These are phyloP conservation scores for Hypholoma sublateritium DNA, from an alignment of 768 basidiomycete genomes.

Conservation along the genomic window DNA sequence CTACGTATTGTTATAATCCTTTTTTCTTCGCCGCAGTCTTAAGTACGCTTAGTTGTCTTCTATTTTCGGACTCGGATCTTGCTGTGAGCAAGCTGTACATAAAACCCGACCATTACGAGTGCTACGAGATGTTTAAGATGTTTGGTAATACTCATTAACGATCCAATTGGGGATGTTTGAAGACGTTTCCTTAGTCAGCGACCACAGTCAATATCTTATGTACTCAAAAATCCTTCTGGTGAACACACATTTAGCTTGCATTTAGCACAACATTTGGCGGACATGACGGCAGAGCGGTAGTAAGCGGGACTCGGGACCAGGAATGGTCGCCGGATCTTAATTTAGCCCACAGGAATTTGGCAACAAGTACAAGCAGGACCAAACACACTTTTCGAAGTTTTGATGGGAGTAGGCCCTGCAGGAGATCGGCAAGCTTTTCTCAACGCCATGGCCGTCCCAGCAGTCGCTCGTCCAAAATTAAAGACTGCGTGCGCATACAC, in stretches of 20 bases:
- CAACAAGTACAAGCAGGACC: conserved; percentile 6
- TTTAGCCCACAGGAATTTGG: background rate
- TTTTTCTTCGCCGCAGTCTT: background rate
- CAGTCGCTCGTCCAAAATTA: conserved; percentile 41
- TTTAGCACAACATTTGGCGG: background rate
- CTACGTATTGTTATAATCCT: background rate
- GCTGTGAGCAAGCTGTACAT: background rate
- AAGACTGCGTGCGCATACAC: conserved; percentile 54
- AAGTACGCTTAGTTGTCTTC: background rate
- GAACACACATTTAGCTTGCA: too few species aligned
- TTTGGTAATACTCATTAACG: too few species aligned
- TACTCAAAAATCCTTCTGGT: too few species aligned
- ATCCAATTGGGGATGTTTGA: too few species aligned
- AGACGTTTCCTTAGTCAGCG: too few species aligned
- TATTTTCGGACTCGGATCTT: background rate
- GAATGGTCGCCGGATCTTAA: conserved; percentile 3
- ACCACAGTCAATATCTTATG: too few species aligned
- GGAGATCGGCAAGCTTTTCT: background rate
- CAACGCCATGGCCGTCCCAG: conserved; percentile 31
- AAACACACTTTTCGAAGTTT: conserved; percentile 9
- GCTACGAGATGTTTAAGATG: too few species aligned
- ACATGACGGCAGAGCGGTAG: background rate
- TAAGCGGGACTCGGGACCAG: background rate
- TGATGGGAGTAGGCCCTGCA: background rate
- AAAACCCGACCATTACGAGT: background rate